Base-by-base conservation (phyloP, 1,284 basidiomycete genomes). In the Peniophora sp. region DNA sequence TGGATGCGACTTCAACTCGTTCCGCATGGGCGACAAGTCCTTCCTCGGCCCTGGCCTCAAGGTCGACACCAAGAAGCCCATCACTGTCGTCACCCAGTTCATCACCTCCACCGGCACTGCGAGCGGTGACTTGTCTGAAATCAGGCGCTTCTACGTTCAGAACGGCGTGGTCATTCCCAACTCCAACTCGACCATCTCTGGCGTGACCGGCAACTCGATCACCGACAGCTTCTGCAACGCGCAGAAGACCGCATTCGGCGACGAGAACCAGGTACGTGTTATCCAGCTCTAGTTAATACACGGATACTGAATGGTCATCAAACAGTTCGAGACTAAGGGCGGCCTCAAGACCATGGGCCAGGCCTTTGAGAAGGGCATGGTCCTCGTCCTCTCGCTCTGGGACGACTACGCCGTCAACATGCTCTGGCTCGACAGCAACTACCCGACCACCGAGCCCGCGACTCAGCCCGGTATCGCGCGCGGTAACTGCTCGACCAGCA, bases 401-500 rank as follows among this genome's bases (percentile, higher is more conserved):
- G 39, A 41, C 39, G 39, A 41, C 39, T 22, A 41, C 44, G 66
- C 67, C 35, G 77, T 69, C 54, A 64, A 73, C 59, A 80, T 81
- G 78, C 71, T 79, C 60, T 81, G 79, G 79, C 74, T 81, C 63
- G 78, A 82, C 66, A 69, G 65, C 58, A 66, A 67, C 68, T 80
- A 79, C 67, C 78, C 79, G 45, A 67, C 68, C 53, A 61, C 60
- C 59, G 65, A 62, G 23, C 60, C 67, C 57, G 59, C 74, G 14
- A 65, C 66, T 50, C 51, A 56, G 49, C 73, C 77, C 48, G 79
- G 78, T 63, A 68, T 78, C 51, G 64, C 70, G 51, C 76, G 79
- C 61, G 79, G 79, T 52, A 69, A 72, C 14, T 81, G 79, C 63
- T 52, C 75, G 2, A 72, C 75, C 35, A 64, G 63, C 14, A 74